Conservation (phyloP, 2,329 filamentous ascomycete species). For the Meredithiella fracta region DNA sequence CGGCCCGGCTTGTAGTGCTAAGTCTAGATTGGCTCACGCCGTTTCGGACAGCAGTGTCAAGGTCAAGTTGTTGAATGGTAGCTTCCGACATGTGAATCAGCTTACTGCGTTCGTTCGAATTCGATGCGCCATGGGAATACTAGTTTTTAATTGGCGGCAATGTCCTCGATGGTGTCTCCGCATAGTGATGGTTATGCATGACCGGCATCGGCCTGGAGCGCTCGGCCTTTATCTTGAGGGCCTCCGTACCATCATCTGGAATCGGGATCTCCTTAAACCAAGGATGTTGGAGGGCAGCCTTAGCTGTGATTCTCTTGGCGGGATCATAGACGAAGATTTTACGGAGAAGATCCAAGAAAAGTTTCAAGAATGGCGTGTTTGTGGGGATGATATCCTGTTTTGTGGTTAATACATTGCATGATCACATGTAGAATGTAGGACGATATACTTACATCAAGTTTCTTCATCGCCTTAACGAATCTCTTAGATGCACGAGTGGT, state of each 20-base stretch:
- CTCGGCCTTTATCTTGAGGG: constrained; percentile 44
- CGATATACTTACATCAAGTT: constrained; percentile 35
- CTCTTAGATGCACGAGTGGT: constrained; percentile 47
- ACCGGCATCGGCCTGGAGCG: constrained; percentile 23
- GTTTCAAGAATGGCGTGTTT: constrained; percentile 40
- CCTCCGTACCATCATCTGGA: constrained; percentile 52
- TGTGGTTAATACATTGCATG: constrained; percentile 15
- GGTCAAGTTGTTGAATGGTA: no score
- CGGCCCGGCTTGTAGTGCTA: no score
- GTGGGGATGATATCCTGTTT: constrained; percentile 47
- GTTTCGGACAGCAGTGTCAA: no score
- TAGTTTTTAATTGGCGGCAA: not conserved
- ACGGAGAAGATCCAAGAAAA: constrained; percentile 46
- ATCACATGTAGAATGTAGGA: not conserved
- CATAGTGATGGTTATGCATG: not conserved
- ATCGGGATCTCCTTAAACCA: constrained; percentile 50
- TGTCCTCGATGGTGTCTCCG: not conserved
- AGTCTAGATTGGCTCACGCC: no score
- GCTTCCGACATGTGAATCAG: no score
- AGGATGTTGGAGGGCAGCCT: constrained; percentile 47
- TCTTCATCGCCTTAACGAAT: constrained; percentile 60
- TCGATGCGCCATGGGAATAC: not conserved
- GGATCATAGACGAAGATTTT: constrained; percentile 57
- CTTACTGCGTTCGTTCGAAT: no score
- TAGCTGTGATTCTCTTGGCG: constrained; percentile 46